phyloP scores from a whole-genome alignment of 495 filamentous ascomycete genomes.

The Patellaria atrata region DNA sequence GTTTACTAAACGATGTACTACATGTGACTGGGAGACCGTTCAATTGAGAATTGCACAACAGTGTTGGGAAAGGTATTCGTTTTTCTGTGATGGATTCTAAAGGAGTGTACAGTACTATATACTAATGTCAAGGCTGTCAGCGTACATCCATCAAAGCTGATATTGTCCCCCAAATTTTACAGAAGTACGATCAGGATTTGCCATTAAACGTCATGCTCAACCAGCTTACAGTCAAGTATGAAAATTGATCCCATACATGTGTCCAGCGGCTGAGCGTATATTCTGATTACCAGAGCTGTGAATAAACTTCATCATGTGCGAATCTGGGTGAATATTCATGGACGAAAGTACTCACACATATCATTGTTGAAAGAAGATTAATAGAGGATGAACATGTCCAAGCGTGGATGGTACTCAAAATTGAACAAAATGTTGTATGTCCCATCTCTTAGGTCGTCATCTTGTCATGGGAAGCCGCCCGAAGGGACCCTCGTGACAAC shows the following conservation, averaged over 20 bases:
- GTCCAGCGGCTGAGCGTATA: constrained; percentile 42
- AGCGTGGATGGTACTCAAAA: constrained; percentile 1
- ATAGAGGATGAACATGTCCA: too few species aligned
- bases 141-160: too few species aligned
- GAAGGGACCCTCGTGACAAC: constrained; percentile 81
- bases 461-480: constrained; percentile 83
- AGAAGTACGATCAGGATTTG: constrained; percentile 62
- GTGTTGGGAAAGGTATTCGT: too few species aligned
- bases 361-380: background rate
- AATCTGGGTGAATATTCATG: background rate
- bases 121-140: too few species aligned
- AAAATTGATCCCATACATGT: constrained; percentile 32
- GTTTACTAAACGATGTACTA: too few species aligned
- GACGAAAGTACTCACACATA: too few species aligned
- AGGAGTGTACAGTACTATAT: too few species aligned
- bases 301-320: constrained; percentile 41
- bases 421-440: constrained; percentile 34
- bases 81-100: too few species aligned
- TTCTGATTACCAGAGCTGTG: constrained; percentile 72
- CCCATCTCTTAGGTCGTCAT: constrained; percentile 91
- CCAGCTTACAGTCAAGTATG: too few species aligned
- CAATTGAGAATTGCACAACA: too few species aligned
- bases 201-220: constrained; percentile 57
- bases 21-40: too few species aligned
- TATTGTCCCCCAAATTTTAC: too few species aligned